Base-by-base conservation (phyloP, 257 asterid genomes). In the Plectranthus barbatus region DNA sequence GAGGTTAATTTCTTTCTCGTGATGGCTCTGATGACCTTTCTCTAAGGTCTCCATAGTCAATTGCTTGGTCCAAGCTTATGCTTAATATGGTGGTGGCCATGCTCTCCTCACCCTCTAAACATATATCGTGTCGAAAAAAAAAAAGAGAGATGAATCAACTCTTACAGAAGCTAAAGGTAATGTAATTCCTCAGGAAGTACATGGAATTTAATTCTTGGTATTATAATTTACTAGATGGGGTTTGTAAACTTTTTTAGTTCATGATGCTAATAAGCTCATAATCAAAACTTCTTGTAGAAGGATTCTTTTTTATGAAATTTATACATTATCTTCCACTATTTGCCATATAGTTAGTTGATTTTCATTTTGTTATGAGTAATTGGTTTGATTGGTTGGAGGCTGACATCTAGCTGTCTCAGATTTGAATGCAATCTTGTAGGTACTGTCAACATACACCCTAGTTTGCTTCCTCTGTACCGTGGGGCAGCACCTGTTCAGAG, bases 401-500 rank as follows among this genome's bases (percentile, higher is more conserved):
- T 73, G 69, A 76, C 68, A 17, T 62, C 55, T 60, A 48, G 70
- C 60, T 78, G 65, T 75, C 72, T 75, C 57, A 59, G 68, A 70
- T 72, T 79, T 65, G 49, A 48, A 62, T 72, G 65, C 67, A 49
- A 40, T 76, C 72, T 74, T 81, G 58, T 71, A 91, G 97, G 99
- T 68, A 92, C 97, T 11, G 91, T 92, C 64, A 92, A 92, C 68
- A 84, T 92, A 62, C 97, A 92, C 65, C 97, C 99, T 37, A 89
- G 96, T 68, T 78, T 89, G 80, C 87, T 92, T 66, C 98, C 98
- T 68, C 74, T 92, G 39, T 92, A 89, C 73, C 95, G 99, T 70
- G 99, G 99, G 34, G 99, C 99, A 3, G 97, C 99, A 5, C 99
- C 98, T 66, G 97, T 92, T 73, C 99, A 92, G 81, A 85, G 99